phyloP scores from a whole-genome alignment of 2,329 filamentous ascomycete genomes.

The Onygenales sp. region DNA sequence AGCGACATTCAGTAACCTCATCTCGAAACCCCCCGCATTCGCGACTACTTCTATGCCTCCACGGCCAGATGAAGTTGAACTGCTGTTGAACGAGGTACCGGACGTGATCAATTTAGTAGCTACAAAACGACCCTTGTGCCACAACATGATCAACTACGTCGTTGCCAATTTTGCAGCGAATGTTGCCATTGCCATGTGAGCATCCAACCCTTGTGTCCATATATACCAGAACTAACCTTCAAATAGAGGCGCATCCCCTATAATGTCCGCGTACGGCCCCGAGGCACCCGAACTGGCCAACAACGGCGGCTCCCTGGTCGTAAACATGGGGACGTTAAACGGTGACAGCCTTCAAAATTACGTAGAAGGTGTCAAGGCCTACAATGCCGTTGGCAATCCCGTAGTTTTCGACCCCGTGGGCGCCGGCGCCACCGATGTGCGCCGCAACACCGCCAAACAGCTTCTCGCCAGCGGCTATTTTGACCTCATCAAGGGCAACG shows the following conservation, averaged over 20 bases:
- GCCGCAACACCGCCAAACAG: constrained; percentile 59
- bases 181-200: constrained; percentile 63
- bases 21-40: constrained; percentile 35
- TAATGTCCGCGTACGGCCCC: constrained; percentile 82
- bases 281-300: constrained; percentile 74
- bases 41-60: constrained; percentile 21
- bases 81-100: constrained; percentile 28
- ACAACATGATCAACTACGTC: constrained; percentile 97
- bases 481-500: constrained; percentile 88
- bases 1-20: constrained; percentile 46
- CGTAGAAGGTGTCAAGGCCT: constrained; percentile 63
- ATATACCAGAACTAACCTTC: constrained; percentile 10
- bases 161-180: constrained; percentile 94
- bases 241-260: constrained; percentile 65
- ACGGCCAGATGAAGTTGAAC: constrained; percentile 17
- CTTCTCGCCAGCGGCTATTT: constrained; percentile 69
- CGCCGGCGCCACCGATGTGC: constrained; percentile 68
- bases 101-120: constrained; percentile 53
- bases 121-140: constrained; percentile 60
- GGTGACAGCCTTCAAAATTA: constrained; percentile 65
- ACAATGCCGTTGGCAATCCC: constrained; percentile 67
- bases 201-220: background rate
- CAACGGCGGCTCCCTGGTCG: constrained; percentile 67
- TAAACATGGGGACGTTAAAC: constrained; percentile 93
- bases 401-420: constrained; percentile 86